Conservation (phyloP, 129 eudicot species). For the Chrysanthemum seticuspe region DNA sequence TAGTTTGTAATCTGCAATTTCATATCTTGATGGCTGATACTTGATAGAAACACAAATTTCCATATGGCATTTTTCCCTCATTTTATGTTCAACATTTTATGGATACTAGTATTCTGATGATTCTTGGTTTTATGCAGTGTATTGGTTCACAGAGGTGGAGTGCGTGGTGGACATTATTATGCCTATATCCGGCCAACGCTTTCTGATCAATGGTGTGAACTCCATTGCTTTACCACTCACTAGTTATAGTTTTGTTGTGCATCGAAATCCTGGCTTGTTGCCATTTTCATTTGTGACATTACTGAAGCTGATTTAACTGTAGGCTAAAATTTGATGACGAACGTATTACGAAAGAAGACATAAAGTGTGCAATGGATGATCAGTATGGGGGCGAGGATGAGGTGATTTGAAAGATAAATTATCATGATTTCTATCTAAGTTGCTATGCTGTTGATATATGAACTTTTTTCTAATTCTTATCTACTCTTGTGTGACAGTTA, state of each 20-base stretch:
- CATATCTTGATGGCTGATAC: not conserved
- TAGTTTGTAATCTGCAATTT: not conserved
- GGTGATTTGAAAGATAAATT: constrained; percentile 33
- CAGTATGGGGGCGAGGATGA: constrained; percentile 95
- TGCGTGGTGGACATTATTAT: constrained; percentile 94
- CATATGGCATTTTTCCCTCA: not conserved
- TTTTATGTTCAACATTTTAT: not conserved
- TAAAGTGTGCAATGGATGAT: constrained; percentile 79
- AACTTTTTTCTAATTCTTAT: constrained; percentile 7
- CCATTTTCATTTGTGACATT: not conserved
- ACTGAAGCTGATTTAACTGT: constrained; percentile 11
- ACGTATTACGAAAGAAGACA: constrained; percentile 77
- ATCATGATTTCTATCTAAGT: constrained; percentile 6
- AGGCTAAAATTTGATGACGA: constrained; percentile 90
- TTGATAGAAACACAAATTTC: not conserved
- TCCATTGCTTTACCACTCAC: not conserved
- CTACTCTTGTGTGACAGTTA: constrained; percentile 37
- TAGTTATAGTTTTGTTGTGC: constrained; percentile 11
- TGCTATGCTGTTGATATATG: not conserved
- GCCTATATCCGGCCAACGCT: constrained; percentile 89
- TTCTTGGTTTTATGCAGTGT: constrained; percentile 58
- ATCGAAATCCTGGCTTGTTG: not conserved
- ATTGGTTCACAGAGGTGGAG: constrained; percentile 95
- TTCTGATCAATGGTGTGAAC: constrained; percentile 70
- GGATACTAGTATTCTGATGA: not conserved